Evolutionary conservation across 176 grass and related monocot genomes (phyloP).

Genomic region (Metroxylon sagu): DNA sequence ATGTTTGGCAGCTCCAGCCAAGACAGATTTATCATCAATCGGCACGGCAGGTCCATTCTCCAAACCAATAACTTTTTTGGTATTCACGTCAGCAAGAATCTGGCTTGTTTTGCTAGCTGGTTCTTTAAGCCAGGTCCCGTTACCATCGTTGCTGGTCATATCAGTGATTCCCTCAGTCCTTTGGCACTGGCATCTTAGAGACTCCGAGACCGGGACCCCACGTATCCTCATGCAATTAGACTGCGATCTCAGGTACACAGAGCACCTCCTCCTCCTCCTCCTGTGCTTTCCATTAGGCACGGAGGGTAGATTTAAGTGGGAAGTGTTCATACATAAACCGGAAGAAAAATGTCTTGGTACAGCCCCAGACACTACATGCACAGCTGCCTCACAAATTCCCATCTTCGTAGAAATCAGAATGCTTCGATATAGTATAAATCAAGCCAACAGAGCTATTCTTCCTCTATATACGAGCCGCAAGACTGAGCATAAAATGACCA

Average conservation of each 20-base stretch:
- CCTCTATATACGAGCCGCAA: not conserved
- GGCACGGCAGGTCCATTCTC: conserved; percentile 32
- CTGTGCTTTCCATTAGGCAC: conserved; percentile 6
- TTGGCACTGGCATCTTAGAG: conserved; percentile 39
- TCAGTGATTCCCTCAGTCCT: conserved; percentile 25
- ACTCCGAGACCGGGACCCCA: not conserved
- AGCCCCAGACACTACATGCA: conserved; percentile 29
- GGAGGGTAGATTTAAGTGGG: conserved; percentile 15
- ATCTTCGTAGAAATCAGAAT: conserved; percentile 12
- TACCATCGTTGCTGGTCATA: conserved; percentile 30
- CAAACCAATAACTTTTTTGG: conserved; percentile 21
- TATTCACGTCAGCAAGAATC: conserved; percentile 26
- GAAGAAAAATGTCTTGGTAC: conserved; percentile 13
- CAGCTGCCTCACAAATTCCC: conserved; percentile 39
- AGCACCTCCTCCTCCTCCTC: conserved; percentile 29
- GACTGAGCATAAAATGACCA: too few relatives aligned
- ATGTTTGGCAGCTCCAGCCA: conserved; percentile 14
- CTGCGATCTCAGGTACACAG: conserved; percentile 5
- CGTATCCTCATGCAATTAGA: conserved; percentile 11
- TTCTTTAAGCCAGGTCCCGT: conserved; percentile 36
- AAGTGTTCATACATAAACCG: conserved; percentile 1
- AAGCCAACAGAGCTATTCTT: too few relatives aligned
- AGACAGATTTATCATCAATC: not conserved
- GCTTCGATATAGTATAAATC: too few relatives aligned
- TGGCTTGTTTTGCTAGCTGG: conserved; percentile 34